Conservation (phyloP, 163 green algal species). For the Trebouxiophyceae sp. region DNA sequence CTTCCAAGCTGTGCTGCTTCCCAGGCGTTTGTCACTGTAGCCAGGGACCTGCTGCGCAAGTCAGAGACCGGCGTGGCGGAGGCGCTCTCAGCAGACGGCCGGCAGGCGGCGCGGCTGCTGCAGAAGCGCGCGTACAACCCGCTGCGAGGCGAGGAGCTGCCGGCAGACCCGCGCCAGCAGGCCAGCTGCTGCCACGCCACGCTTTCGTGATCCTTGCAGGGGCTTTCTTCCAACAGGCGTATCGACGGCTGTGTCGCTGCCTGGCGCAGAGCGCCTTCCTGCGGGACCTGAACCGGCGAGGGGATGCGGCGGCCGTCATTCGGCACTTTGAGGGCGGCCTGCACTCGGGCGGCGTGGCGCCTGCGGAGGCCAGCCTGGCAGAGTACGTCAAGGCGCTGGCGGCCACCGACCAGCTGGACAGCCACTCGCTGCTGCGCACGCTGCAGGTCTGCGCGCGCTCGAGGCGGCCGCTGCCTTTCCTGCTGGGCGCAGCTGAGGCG, state of each 20-base stretch:
- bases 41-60: constrained; percentile 5
- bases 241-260: neutral
- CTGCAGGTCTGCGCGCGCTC: too few species aligned
- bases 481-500: too few species aligned
- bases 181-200: too few species aligned
- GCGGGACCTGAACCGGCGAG: constrained; percentile 54
- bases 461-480: too few species aligned
- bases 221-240: too few species aligned
- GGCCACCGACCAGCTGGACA: constrained; percentile 67
- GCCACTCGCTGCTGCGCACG: constrained; percentile 42
- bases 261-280: constrained; percentile 43
- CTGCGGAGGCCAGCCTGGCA: constrained; percentile 55
- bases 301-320: constrained; percentile 64
- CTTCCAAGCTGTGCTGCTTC: too few species aligned
- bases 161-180: constrained; percentile 22
- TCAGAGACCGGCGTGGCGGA: too few species aligned
- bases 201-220: too few species aligned
- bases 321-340: constrained; percentile 55
- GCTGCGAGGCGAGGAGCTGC: constrained; percentile 16
- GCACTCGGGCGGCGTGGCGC: constrained; percentile 44
- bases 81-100: too few species aligned
- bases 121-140: too few species aligned
- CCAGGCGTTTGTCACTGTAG: constrained; percentile 18
- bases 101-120: too few species aligned
- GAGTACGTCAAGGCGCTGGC: constrained; percentile 88